These are phyloP conservation scores for Geotrichum europaeum DNA, from an alignment of 1,139 yeast genomes.

Conservation along the genomic window DNA sequence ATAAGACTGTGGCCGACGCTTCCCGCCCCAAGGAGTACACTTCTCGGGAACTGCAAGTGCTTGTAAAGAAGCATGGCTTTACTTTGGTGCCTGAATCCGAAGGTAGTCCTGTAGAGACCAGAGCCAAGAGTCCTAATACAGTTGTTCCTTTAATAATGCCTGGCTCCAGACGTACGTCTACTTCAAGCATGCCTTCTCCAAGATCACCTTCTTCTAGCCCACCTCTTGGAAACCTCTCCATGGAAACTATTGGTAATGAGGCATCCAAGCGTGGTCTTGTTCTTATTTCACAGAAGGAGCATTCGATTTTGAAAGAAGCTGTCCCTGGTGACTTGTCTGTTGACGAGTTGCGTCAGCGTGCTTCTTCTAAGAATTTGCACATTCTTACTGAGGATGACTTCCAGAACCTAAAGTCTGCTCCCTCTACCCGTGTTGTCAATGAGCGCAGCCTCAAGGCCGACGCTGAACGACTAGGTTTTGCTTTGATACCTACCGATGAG, in stretches of 20 bases:
- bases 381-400: conserved; percentile 20
- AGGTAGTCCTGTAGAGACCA: conserved; percentile 9
- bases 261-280: conserved; percentile 18
- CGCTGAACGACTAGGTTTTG: conserved; percentile 22
- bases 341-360: conserved; percentile 24
- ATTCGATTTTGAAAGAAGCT: conserved; percentile 11
- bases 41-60: conserved; percentile 1
- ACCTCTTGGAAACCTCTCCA: conserved; percentile 2
- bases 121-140: conserved; percentile 11
- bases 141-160: conserved; percentile 18
- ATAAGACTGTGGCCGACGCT: conserved; percentile 13
- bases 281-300: conserved; percentile 18
- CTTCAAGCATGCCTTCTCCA: conserved; percentile 6
- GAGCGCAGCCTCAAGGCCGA: conserved; percentile 8
- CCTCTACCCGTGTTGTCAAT: conserved; percentile 3
- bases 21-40: conserved; percentile 12
- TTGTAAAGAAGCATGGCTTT: conserved; percentile 15
- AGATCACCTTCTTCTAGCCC: conserved; percentile 5
- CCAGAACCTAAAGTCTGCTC: conserved; percentile 10
- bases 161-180: conserved; percentile 3
- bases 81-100: conserved; percentile 16
- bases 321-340: conserved; percentile 20
- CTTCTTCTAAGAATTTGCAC: conserved; percentile 19
- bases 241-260: conserved; percentile 13
- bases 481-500: conserved; percentile 26